Base-by-base conservation (phyloP, 2,329 filamentous ascomycete genomes). In the Penicillium crustosum region DNA sequence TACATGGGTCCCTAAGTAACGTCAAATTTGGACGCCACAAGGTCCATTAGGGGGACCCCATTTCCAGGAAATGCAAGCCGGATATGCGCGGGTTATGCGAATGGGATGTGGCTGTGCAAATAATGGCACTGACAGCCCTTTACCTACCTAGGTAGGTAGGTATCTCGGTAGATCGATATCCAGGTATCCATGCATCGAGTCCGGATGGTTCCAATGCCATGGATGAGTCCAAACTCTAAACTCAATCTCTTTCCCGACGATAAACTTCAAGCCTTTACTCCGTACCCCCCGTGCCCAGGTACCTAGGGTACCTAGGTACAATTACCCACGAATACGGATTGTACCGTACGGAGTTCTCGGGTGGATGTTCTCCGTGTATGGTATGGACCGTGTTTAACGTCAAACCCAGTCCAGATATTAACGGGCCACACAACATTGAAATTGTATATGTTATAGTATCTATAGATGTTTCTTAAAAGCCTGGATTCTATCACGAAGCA, bases 1-100 rank as follows among this genome's bases (percentile, higher is more conserved):
- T 33, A 13, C 12, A 31, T 31, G 10, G 10, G 29, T 31, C 12
- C 29, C 10, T 31, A 31, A 3, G 8, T 38, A 56, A 25, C 33
- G 38, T 45, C 55, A n/a, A n/a, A 47, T 39, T 29, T 53, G 33
- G 23, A 47, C 57, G 49, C 60, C 59, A 63, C 60, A 25, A 42
- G 21, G 36, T 53, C 54, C 42, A 64, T 59, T 45, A 21, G 52
- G 52, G 59, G 36, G 48, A 57, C 55, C 62, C 60, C 53, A 55
- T 53, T 67, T 61, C 65, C 65, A 66, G 65, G 65, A 66, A 62
- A 67, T 67, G 65, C 65, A 65, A 31, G 63, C 47, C 29, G 65
- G n/a, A 59, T 64, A 67, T 67, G 63, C 19, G 53, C 57, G 43
- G 39, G 48, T 53, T 23, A 23, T 35, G 29, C n/a, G 39, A 58